Evolutionary conservation across 2,329 filamentous ascomycete species (phyloP).

Genomic region (Trichoderma breve): DNA sequence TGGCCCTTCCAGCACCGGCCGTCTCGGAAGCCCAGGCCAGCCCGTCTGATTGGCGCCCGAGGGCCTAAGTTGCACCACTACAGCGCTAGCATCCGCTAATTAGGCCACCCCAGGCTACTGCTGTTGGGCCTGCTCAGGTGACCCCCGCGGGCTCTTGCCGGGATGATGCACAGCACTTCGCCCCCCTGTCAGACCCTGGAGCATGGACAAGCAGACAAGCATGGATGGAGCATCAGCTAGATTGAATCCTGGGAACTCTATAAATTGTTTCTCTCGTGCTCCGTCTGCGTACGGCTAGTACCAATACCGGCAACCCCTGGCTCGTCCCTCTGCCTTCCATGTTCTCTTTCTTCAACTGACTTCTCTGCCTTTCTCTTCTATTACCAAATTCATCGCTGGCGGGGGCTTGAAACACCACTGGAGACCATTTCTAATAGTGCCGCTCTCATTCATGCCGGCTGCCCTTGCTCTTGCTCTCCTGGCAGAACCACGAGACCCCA

Average conservation of each 20-base stretch:
- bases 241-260: not conserved
- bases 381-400: not conserved
- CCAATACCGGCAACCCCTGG: slow-evolving; percentile 8
- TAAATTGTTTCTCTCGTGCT: slow-evolving; percentile 14
- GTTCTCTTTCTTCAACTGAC: not conserved
- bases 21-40: slow-evolving; percentile 8
- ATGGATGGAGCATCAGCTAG: slow-evolving; percentile 8
- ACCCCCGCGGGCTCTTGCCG: slow-evolving; percentile 3
- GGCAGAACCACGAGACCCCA: not conserved
- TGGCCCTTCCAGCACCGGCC: not conserved
- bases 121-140: slow-evolving; percentile 10
- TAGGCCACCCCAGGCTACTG: not conserved
- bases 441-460: not conserved
- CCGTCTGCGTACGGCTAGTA: not conserved
- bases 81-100: not conserved
- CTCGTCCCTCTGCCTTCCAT: not conserved
- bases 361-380: not conserved
- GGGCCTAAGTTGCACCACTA: not conserved
- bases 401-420: slow-evolving; percentile 2
- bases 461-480: not conserved
- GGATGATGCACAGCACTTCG: slow-evolving; percentile 12
- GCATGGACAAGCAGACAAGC: not conserved
- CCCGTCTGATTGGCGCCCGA: slow-evolving; percentile 10
- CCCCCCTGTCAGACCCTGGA: slow-evolving; percentile 11
- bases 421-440: not conserved